These are phyloP conservation scores for Lentinula raphanica DNA, from an alignment of 768 basidiomycete species.

Conservation along the genomic window DNA sequence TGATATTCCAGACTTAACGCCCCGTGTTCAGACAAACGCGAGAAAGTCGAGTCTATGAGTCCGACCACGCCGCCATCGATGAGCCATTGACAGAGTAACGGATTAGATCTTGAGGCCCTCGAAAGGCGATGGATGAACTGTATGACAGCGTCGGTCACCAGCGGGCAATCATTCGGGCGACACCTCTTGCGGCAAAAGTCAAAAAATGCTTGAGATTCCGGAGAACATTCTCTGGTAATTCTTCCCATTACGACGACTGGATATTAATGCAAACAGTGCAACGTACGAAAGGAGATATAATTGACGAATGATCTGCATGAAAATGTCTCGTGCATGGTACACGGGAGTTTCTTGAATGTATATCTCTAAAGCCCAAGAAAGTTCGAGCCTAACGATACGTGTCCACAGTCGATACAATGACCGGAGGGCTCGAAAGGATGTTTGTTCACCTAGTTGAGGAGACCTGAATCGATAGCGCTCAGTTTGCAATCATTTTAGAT, in stretches of 20 bases:
- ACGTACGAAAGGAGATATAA: not conserved
- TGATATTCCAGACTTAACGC: not conserved
- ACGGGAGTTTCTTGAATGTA: not conserved
- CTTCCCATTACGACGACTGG: not conserved
- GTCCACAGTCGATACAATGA: not conserved
- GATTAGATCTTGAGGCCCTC: not conserved
- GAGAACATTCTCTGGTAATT: not conserved
- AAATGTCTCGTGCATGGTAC: not conserved
- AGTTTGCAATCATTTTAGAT: not conserved
- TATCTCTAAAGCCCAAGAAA: not conserved
- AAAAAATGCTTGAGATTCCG: not conserved
- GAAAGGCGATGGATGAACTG: not conserved
- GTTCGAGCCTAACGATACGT: not conserved
- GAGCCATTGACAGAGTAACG: not conserved
- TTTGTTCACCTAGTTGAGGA: not conserved
- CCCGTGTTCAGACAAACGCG: not conserved
- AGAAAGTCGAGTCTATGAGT: not conserved
- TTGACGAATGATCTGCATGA: not conserved
- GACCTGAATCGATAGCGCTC: not conserved
- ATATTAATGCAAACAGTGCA: not conserved
- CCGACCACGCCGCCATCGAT: not conserved
- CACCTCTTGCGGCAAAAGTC: not conserved
- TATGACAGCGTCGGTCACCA: not conserved
- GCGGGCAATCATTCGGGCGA: not conserved
- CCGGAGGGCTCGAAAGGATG: not conserved